These are phyloP conservation scores for Puccinellia tenuiflora DNA, from an alignment of 176 grass and related monocot genomes.

Conservation along the genomic window DNA sequence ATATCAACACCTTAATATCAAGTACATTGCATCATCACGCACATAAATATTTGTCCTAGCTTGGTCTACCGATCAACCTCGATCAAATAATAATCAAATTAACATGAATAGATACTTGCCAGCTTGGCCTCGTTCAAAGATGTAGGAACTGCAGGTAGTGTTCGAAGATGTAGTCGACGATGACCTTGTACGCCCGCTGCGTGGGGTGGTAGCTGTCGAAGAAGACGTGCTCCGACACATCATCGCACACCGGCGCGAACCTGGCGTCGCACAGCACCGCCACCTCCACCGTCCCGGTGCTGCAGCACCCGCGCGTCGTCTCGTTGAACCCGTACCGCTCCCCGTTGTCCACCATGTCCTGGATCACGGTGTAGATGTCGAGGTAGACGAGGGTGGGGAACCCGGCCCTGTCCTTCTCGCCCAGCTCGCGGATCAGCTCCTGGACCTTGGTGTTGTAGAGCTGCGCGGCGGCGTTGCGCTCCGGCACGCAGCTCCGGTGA, in stretches of 20 bases:
- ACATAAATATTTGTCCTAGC: no score
- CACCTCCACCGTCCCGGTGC: conserved; percentile 65
- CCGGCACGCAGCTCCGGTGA: conserved; percentile 28
- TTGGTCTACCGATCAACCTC: no score
- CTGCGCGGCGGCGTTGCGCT: conserved; percentile 56
- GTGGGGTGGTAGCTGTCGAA: conserved; percentile 61
- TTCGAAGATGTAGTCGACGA: neutral
- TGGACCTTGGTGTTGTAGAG: conserved; percentile 49
- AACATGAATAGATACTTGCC: neutral
- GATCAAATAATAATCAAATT: neutral
- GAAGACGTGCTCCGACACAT: conserved; percentile 48
- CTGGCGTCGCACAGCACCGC: conserved; percentile 48
- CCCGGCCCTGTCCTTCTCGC: neutral
- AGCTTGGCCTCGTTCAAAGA: neutral
- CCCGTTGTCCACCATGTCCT: conserved; percentile 45
- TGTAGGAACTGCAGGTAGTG: neutral
- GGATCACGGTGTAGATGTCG: conserved; percentile 56
- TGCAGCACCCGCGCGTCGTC: conserved; percentile 62
- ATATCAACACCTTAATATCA: no score
- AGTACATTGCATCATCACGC: no score
- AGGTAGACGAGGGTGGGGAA: conserved; percentile 29
- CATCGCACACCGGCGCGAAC: conserved; percentile 35
- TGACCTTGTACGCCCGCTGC: neutral
- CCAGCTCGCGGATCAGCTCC: conserved; percentile 11
- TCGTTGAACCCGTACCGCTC: conserved; percentile 41